Conservation (phyloP, 805 yeast genomes). For the Ogataea minuta region DNA sequence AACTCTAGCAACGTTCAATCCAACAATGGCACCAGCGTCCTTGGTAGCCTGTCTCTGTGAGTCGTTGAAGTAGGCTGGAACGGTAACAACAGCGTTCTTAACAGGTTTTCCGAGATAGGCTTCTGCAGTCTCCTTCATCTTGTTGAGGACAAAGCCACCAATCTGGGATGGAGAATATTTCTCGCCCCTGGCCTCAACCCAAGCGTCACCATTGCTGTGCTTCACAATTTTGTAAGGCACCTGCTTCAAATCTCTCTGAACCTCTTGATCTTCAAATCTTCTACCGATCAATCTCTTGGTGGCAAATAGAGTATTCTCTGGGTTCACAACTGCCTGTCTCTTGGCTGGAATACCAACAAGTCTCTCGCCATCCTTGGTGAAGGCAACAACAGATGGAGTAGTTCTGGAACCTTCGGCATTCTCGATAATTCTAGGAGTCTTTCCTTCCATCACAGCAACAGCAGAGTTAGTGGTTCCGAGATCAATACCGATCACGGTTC, state of each 20-base stretch:
- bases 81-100: constrained; percentile 87
- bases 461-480: constrained; percentile 87
- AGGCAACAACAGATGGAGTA: constrained; percentile 77
- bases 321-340: constrained; percentile 73
- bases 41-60: constrained; percentile 93
- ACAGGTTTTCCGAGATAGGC: constrained; percentile 83
- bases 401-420: constrained; percentile 79
- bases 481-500: constrained; percentile 72
- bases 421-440: constrained; percentile 63
- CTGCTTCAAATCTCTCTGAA: constrained; percentile 60
- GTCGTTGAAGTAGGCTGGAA: constrained; percentile 88
- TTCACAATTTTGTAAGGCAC: constrained; percentile 64
- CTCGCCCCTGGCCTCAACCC: constrained; percentile 51
- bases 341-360: constrained; percentile 71
- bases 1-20: constrained; percentile 84
- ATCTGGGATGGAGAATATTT: constrained; percentile 67
- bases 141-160: constrained; percentile 75
- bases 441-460: constrained; percentile 70
- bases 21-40: constrained; percentile 97
- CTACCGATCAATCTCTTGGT: constrained; percentile 82
- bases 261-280: constrained; percentile 63
- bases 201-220: constrained; percentile 66
- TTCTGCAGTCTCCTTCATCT: constrained; percentile 98
- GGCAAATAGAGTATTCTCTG: constrained; percentile 76
- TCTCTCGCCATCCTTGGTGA: constrained; percentile 45